Percentiles rank a stretch among this genome's conserved stretches.
Conservation (phyloP, 371 early-diverging fungal genomes). For the Mortierella sp. region DNA sequence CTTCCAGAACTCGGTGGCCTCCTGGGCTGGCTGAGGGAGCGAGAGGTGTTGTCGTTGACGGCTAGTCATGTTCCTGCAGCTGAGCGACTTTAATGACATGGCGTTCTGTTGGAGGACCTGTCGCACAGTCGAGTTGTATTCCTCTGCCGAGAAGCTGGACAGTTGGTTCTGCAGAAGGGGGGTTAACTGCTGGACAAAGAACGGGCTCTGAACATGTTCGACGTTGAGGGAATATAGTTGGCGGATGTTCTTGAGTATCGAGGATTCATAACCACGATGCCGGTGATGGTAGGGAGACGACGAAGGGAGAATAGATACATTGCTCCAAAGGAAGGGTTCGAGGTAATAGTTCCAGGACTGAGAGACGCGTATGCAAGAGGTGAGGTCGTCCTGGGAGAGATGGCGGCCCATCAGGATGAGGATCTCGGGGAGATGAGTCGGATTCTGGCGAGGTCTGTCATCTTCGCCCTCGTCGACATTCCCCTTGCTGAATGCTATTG, state of each 20-base stretch:
- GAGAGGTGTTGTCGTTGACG: background rate
- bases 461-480: background rate
- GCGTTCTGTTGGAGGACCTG: slow-evolving; percentile 13
- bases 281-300: background rate
- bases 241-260: slow-evolving; percentile 13
- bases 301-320: background rate
- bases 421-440: slow-evolving; percentile 25
- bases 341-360: slow-evolving; percentile 17
- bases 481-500: background rate
- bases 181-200: background rate
- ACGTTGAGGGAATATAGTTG: slow-evolving; percentile 12
- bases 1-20: slow-evolving; percentile 14
- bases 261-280: background rate
- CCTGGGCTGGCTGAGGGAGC: background rate
- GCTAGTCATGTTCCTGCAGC: background rate
- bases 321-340: slow-evolving; percentile 22
- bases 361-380: slow-evolving; percentile 26
- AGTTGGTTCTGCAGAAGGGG: slow-evolving; percentile 11
- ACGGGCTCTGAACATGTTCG: background rate
- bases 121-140: slow-evolving; percentile 5
- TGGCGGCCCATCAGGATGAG: slow-evolving; percentile 14
- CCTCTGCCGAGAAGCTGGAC: background rate
- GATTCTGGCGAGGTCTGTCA: background rate
- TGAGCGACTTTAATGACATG: background rate
- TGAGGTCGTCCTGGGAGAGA: slow-evolving; percentile 26